phyloP scores from a whole-genome alignment of 2,329 filamentous ascomycete species.

The Apiospora arundinis region DNA sequence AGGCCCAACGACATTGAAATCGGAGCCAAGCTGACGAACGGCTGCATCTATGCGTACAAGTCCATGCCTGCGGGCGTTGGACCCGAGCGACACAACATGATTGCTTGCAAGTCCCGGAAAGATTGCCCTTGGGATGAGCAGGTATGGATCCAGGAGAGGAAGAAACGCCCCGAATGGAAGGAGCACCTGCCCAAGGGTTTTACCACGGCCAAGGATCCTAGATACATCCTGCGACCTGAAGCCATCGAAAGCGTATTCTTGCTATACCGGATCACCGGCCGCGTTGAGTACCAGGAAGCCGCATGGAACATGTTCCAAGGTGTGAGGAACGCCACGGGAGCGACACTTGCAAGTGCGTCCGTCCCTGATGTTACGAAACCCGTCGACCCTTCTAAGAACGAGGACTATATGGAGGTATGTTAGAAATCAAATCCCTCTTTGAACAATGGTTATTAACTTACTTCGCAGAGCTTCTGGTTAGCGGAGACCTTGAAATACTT shows the following conservation, averaged over 20 bases:
- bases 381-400: slow-evolving; percentile 49
- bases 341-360: slow-evolving; percentile 35
- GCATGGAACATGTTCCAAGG: slow-evolving; percentile 42
- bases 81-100: slow-evolving; percentile 63
- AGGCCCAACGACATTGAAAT: slow-evolving; percentile 59
- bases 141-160: slow-evolving; percentile 31
- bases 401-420: slow-evolving; percentile 50
- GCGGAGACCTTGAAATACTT: slow-evolving; percentile 65
- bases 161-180: slow-evolving; percentile 34
- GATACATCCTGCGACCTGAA: slow-evolving; percentile 42
- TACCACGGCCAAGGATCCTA: slow-evolving; percentile 54
- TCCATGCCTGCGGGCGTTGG: slow-evolving; percentile 63
- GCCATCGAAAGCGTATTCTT: slow-evolving; percentile 43
- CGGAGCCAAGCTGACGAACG: slow-evolving; percentile 64
- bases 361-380: slow-evolving; percentile 47
- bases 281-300: slow-evolving; percentile 35
- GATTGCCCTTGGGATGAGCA: slow-evolving; percentile 40
- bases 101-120: slow-evolving; percentile 47
- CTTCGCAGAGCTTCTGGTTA: slow-evolving; percentile 66
- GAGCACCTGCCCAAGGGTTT: slow-evolving; percentile 55
- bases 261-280: slow-evolving; percentile 40
- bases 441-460: neutral
- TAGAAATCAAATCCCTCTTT: neutral
- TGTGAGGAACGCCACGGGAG: slow-evolving; percentile 35
- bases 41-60: slow-evolving; percentile 68